Evolutionary conservation across 177 flowering plant species (phyloP).

Genomic region (Vitis hybrid): DNA sequence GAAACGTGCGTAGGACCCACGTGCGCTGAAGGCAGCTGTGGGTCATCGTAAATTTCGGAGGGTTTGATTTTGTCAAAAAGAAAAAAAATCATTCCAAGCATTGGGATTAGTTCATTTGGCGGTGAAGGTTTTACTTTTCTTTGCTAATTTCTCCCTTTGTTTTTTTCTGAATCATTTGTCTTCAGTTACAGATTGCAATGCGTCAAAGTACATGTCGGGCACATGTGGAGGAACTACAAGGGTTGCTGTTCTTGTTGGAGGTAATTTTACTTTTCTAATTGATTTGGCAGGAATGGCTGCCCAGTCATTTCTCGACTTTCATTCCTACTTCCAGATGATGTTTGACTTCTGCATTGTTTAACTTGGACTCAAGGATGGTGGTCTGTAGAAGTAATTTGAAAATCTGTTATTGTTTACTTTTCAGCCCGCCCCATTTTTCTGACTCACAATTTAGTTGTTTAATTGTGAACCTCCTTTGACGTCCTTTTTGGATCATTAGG

Average conservation of each 20-base stretch:
- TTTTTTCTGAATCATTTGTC: background rate
- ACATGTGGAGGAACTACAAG: conserved; percentile 46
- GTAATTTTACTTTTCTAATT: conserved; percentile 24
- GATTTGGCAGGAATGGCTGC: background rate
- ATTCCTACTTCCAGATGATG: background rate
- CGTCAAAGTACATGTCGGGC: conserved; percentile 38
- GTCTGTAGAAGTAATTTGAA: background rate
- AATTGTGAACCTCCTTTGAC: background rate
- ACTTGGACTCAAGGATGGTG: background rate
- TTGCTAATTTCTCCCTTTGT: background rate
- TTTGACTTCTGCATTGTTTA: background rate
- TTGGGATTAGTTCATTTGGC: no score
- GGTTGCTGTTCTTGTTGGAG: conserved; percentile 70
- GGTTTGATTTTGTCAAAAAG: no score
- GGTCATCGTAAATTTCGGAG: no score
- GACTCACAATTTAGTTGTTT: background rate
- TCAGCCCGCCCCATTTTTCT: background rate
- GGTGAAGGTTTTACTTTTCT: background rate
- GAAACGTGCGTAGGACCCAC: no score
- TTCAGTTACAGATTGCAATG: conserved; percentile 40
- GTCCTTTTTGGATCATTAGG: background rate
- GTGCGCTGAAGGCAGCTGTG: no score
- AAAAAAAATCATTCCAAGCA: no score
- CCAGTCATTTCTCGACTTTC: no score
- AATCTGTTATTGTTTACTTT: background rate